Conservation (phyloP, 306 rosid species). For the Prunus dulcis region DNA sequence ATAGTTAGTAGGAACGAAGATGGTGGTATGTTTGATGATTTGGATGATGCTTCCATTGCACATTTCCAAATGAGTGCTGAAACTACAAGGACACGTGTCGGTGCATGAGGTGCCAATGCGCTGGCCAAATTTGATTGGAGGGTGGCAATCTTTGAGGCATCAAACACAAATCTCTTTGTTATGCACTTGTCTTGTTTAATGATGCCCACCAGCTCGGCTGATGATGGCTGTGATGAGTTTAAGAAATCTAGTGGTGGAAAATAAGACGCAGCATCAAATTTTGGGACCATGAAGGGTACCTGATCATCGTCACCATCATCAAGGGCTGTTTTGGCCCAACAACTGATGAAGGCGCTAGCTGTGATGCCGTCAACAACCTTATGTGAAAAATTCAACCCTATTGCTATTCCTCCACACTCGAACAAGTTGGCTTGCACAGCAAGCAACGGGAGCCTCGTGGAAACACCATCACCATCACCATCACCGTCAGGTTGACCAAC, state of each 20-base stretch:
- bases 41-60: background rate
- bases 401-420: slow-evolving; percentile 1
- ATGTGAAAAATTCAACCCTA: background rate
- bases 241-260: slow-evolving; percentile 8
- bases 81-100: slow-evolving; percentile 22
- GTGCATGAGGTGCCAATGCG: background rate
- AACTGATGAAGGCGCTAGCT: background rate
- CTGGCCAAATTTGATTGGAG: background rate
- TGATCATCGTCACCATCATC: background rate
- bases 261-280: background rate
- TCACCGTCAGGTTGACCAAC: too few species aligned
- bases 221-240: background rate
- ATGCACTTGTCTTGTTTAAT: background rate
- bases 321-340: background rate
- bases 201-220: background rate
- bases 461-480: too few species aligned
- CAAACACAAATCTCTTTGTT: background rate
- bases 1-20: background rate
- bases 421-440: background rate
- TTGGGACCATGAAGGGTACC: background rate
- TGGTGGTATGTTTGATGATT: background rate
- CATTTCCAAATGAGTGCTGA: slow-evolving; percentile 25
- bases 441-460: background rate
- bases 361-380: background rate
- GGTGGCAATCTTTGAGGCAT: background rate